phyloP scores from a whole-genome alignment of 306 rosid genomes.

The Trifolium subterraneum region DNA sequence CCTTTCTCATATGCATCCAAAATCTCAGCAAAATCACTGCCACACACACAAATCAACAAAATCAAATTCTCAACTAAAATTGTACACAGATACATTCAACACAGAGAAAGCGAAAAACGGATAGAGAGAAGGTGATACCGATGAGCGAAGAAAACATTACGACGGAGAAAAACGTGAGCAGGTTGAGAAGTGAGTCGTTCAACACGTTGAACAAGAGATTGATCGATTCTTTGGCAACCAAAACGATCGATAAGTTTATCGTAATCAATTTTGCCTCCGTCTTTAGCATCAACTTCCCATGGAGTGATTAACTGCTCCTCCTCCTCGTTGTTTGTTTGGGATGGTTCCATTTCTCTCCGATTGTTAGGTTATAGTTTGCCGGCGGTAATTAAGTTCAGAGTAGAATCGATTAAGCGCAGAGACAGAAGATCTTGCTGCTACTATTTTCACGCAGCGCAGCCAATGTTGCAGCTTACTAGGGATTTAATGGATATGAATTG shows the following conservation, averaged over 20 bases:
- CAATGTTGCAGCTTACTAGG: too few species aligned
- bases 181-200: conserved; percentile 72
- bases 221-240: conserved; percentile 83
- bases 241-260: conserved; percentile 92
- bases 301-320: conserved; percentile 79
- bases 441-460: too few species aligned
- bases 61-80: not conserved
- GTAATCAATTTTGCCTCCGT: conserved; percentile 82
- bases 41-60: not conserved
- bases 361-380: too few species aligned
- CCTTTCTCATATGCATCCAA: conserved; percentile 78
- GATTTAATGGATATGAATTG: too few species aligned
- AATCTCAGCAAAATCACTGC: conserved; percentile 75
- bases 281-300: conserved; percentile 83
- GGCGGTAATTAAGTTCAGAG: too few species aligned
- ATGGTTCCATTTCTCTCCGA: not conserved
- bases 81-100: too few species aligned
- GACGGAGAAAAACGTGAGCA: conserved; percentile 88
- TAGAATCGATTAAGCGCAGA: too few species aligned
- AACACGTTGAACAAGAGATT: conserved; percentile 61
- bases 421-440: too few species aligned
- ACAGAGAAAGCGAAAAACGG: not conserved
- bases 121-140: conserved; percentile 46
- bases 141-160: conserved; percentile 93
- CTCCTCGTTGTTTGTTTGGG: conserved; percentile 21